Conservation (phyloP, 257 asterid species). For the Przewalskia tangutica region DNA sequence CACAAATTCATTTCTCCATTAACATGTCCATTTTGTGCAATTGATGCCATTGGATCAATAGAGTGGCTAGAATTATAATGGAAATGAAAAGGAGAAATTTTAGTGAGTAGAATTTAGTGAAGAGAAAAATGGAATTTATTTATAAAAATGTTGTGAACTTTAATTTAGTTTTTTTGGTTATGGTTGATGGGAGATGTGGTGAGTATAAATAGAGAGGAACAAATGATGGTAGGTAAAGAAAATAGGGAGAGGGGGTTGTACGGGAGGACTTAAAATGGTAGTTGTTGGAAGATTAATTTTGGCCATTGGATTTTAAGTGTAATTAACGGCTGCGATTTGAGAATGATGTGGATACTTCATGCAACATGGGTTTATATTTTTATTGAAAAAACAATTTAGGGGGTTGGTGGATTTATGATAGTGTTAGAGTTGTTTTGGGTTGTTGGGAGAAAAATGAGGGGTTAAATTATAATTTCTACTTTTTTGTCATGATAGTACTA, state of each 20-base stretch:
- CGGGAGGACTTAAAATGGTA: constrained; percentile 9
- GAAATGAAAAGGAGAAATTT: no score
- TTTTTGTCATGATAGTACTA: no score
- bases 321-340: constrained; percentile 21
- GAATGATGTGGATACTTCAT: constrained; percentile 21
- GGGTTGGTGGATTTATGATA: constrained; percentile 1
- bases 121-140: not conserved
- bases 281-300: constrained; percentile 44
- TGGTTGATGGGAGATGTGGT: constrained; percentile 14
- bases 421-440: not conserved
- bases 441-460: not conserved
- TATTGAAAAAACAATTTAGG: not conserved
- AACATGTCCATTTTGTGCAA: constrained; percentile 19
- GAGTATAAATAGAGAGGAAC: constrained; percentile 33
- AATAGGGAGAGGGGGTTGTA: not conserved
- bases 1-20: constrained; percentile 33
- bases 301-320: constrained; percentile 14
- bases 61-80: no score
- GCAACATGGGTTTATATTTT: not conserved
- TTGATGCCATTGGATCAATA: not conserved
- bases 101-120: not conserved
- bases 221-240: constrained; percentile 54
- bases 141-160: not conserved
- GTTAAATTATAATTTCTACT: not conserved
- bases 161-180: not conserved